phyloP scores from a whole-genome alignment of 768 basidiomycete genomes.

The Lentinus tigrinus region DNA sequence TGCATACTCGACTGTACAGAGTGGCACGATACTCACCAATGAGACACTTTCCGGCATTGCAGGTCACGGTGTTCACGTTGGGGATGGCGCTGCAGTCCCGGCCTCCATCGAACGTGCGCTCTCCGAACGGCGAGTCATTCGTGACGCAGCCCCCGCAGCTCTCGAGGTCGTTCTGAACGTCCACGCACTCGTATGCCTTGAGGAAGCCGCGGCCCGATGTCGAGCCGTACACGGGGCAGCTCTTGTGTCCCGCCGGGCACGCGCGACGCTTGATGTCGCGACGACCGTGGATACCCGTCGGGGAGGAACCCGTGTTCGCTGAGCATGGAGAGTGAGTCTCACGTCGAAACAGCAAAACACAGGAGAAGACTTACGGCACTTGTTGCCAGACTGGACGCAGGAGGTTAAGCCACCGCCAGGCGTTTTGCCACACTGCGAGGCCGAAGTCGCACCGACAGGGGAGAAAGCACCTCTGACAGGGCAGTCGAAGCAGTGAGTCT shows the following conservation, averaged over 20 bases:
- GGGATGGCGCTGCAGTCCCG: slow-evolving; percentile 46
- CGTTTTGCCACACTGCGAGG: slow-evolving; percentile 11
- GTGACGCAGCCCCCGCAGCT: slow-evolving; percentile 25
- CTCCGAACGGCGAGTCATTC: slow-evolving; percentile 19
- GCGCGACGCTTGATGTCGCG: neutral
- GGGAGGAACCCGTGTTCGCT: slow-evolving; percentile 13
- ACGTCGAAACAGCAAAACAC: neutral
- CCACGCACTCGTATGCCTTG: slow-evolving; percentile 19
- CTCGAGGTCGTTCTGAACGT: slow-evolving; percentile 22
- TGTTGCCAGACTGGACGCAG: slow-evolving; percentile 9
- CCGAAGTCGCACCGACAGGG: slow-evolving; percentile 5
- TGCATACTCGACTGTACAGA: neutral
- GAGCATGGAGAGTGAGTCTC: neutral
- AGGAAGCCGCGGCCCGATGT: slow-evolving; percentile 1
- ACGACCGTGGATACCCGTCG: slow-evolving; percentile 4
- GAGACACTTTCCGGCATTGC: slow-evolving; percentile 34
- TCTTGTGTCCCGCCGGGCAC: slow-evolving; percentile 14
- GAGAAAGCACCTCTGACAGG: slow-evolving; percentile 19
- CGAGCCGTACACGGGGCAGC: slow-evolving; percentile 17
- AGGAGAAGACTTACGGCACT: slow-evolving; percentile 18
- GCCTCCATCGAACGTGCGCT: slow-evolving; percentile 30
- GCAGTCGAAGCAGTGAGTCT: slow-evolving; percentile 21
- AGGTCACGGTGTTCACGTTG: slow-evolving; percentile 39
- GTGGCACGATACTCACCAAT: slow-evolving; percentile 31
- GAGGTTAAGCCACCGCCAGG: slow-evolving; percentile 11